Evolutionary conservation across 495 filamentous ascomycete genomes (phyloP), one percentile per base, ranked within the genome.

Genomic region (Aspergillus bertholletiae): DNA sequence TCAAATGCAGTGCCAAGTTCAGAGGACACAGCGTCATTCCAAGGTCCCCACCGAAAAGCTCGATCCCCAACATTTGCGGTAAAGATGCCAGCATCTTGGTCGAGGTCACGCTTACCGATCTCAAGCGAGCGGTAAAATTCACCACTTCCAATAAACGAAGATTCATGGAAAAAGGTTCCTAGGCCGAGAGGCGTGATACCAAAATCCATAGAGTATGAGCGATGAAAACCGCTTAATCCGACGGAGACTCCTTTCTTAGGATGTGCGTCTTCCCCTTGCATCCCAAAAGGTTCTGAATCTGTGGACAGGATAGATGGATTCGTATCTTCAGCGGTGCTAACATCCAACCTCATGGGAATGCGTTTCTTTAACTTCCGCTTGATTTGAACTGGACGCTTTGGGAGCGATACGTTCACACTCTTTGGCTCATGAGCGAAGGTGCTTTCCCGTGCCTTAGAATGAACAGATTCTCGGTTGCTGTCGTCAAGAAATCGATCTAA

Each of bases 131-230:
- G 78, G 34, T 63, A 62, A 47, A 96, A 77, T 21, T 81, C 78
- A 0, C 88, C 89, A 59, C 83, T 85, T 15, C 92, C 91, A 46
- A 96, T 76, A 46, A 95, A 79, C 11, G 90, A 92, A 46, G 70
- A 79, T 59, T 86, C 74, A 59, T 92, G 89, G 59, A 95, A 94
- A 67, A 79, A 94, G 1, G 85, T 86, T 0, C 87, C 89, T 11
- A 68, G 51, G 41, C 74, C 76, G 22, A 96, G 70, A 23, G 90
- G 86, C 37, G 73, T 75, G 26, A 91, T 67, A 48, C 88, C 86
- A 55, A 97, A 96, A 58, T 89, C 83, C 12, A 85, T 75, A 0
- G 88, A 80, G 62, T 95, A 96, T 21, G 75, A 74, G 9, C 61
- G 59, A 50, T 69, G 66, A 58, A 69, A 85, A 78, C 22, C 86